Conservation (phyloP, 192 early-diverging fungal species). For the Entomortierella beljakovae region DNA sequence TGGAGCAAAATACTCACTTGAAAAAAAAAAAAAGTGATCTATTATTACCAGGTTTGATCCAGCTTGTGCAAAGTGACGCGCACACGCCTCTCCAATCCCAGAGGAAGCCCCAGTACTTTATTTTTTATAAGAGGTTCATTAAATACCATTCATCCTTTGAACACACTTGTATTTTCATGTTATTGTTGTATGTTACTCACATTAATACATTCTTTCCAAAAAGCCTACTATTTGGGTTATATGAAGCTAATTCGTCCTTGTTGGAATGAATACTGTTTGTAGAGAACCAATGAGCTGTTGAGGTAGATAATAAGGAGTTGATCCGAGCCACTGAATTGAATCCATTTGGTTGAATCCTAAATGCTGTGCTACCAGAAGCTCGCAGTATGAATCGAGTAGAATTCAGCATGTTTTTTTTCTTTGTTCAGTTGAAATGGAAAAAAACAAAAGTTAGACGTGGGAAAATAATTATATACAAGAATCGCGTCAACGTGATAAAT, state of each 20-base stretch:
- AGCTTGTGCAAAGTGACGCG: constrained; percentile 72
- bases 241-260: neutral
- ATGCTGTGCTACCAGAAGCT: too few species aligned
- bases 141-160: too few species aligned
- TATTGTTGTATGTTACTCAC: neutral
- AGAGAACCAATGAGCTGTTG: neutral
- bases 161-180: neutral
- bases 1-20: too few species aligned
- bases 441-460: too few species aligned
- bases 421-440: too few species aligned
- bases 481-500: too few species aligned
- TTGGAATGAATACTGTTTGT: constrained; percentile 5
- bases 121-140: neutral
- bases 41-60: constrained; percentile 66
- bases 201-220: constrained; percentile 51
- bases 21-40: neutral
- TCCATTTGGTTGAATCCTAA: too few species aligned
- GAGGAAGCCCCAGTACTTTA: constrained; percentile 74
- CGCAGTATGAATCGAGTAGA: too few species aligned
- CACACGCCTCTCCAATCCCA: constrained; percentile 80
- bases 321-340: neutral
- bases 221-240: constrained; percentile 33
- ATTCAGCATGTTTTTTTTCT: too few species aligned
- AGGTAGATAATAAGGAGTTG: neutral
- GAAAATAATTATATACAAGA: too few species aligned